Evolutionary conservation across 2,329 filamentous ascomycete genomes (phyloP).

Genomic region (Lomentospora prolificans): DNA sequence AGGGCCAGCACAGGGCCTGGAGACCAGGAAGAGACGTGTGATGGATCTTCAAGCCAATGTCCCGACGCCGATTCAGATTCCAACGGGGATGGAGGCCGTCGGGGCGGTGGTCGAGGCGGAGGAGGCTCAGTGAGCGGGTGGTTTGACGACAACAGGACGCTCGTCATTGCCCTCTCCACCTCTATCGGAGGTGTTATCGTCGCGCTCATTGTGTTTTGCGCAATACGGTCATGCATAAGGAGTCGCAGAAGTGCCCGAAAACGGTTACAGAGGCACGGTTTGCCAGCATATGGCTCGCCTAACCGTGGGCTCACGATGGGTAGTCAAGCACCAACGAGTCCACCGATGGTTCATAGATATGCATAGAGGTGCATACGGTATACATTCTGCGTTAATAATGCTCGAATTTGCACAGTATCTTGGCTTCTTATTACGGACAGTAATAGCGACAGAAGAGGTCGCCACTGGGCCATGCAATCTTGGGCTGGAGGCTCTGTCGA

Average conservation of each 20-base stretch:
- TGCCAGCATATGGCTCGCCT: no score
- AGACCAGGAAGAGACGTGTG: conserved; percentile 77
- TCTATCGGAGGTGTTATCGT: no score
- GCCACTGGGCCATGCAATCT: no score
- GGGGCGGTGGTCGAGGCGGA: conserved; percentile 36
- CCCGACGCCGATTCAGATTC: conserved; percentile 68
- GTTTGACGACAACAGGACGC: background rate
- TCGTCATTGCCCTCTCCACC: no score
- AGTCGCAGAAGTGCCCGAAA: no score
- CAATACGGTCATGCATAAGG: no score
- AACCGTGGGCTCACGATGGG: no score
- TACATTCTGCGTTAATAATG: background rate
- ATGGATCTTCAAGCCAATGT: conserved; percentile 59
- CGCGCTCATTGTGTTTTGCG: no score
- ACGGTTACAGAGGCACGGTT: no score
- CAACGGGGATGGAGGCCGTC: no score
- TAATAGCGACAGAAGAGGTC: background rate
- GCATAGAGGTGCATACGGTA: background rate
- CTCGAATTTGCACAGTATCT: no score
- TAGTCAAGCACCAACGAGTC: background rate
- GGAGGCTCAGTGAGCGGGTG: background rate
- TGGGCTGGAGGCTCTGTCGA: no score
- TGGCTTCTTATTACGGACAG: background rate
- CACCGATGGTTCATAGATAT: conserved; percentile 2
- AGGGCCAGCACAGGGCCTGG: conserved; percentile 70